Conservation (phyloP, 1,284 basidiomycete genomes). For the Cutaneotrichosporon dermatis region DNA sequence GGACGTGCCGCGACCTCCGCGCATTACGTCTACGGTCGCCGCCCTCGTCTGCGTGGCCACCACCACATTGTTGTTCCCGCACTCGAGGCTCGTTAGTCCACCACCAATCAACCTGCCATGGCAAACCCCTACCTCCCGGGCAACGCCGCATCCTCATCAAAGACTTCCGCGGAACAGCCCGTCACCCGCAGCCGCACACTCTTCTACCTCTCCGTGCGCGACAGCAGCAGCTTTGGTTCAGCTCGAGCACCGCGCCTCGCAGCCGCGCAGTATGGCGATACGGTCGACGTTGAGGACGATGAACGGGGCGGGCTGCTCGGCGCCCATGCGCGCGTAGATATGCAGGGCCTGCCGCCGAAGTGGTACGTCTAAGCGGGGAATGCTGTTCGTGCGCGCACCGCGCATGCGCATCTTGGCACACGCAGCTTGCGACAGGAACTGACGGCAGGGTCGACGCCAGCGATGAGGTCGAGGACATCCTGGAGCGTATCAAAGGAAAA, state of each 20-base stretch:
- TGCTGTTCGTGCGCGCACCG: no score
- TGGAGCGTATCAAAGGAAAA: conserved; percentile 66
- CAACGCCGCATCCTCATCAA: not conserved
- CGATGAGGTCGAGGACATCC: conserved; percentile 77
- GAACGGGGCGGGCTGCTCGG: conserved; percentile 69
- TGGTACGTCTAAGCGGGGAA: conserved; percentile 53
- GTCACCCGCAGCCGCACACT: conserved; percentile 80
- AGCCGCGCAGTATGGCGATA: conserved; percentile 40
- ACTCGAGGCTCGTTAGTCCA: no score
- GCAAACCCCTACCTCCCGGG: conserved; percentile 8
- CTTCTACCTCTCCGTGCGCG: conserved; percentile 90
- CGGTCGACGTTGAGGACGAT: conserved; percentile 55
- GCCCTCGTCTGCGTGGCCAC: no score
- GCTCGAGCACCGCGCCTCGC: conserved; percentile 37
- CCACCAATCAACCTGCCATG: not conserved
- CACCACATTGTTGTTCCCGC: no score
- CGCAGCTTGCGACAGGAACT: not conserved
- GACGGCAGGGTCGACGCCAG: conserved; percentile 76
- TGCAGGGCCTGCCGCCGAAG: conserved; percentile 60
- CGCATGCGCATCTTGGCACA: not conserved
- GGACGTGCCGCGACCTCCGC: no score
- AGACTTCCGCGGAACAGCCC: not conserved
- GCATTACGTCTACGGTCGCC: no score
- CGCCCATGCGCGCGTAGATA: conserved; percentile 53
- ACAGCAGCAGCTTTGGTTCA: conserved; percentile 59